These are phyloP conservation scores for Cordyceps javanica DNA, from an alignment of 2,329 filamentous ascomycete genomes.

Conservation along the genomic window DNA sequence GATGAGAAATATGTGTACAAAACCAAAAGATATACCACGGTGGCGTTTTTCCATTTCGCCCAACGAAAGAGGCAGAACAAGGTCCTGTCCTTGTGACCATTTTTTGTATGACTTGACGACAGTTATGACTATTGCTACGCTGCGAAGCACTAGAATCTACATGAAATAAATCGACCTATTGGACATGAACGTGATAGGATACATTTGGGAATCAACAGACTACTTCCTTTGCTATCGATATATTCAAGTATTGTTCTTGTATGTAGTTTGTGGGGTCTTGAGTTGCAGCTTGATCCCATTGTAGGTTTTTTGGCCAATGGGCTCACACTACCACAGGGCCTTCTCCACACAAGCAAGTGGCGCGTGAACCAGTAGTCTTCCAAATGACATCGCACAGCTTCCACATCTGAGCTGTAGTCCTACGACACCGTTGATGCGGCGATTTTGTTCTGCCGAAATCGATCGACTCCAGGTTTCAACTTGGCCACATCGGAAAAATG, in stretches of 20 bases:
- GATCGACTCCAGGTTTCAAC: not conserved
- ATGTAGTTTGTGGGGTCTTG: too few relatives aligned
- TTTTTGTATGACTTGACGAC: slow-evolving; percentile 1
- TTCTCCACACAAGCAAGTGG: slow-evolving; percentile 2
- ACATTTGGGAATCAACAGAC: too few relatives aligned
- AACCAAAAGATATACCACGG: slow-evolving; percentile 6
- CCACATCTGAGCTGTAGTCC: not conserved
- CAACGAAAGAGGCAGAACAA: not conserved
- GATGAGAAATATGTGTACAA: slow-evolving; percentile 6
- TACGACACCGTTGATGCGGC: not conserved
- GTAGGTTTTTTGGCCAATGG: too few relatives aligned
- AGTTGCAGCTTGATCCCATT: too few relatives aligned
- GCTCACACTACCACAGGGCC: not conserved
- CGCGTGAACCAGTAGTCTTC: not conserved
- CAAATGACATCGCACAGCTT: slow-evolving; percentile 7
- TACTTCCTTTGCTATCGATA: too few relatives aligned
- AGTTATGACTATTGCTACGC: not conserved
- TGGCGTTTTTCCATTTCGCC: not conserved
- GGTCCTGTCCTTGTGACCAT: not conserved
- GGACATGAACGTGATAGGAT: not conserved
- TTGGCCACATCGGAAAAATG: not conserved
- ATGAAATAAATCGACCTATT: not conserved
- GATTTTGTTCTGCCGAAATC: not conserved
- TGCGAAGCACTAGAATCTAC: not conserved
- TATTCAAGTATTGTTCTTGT: too few relatives aligned